A percentile compares a stretch with the other conserved stretches of the same genome.
Evolutionary conservation across 23 red algal species (phyloP).

Genomic region (Gracilaria caudata): DNA sequence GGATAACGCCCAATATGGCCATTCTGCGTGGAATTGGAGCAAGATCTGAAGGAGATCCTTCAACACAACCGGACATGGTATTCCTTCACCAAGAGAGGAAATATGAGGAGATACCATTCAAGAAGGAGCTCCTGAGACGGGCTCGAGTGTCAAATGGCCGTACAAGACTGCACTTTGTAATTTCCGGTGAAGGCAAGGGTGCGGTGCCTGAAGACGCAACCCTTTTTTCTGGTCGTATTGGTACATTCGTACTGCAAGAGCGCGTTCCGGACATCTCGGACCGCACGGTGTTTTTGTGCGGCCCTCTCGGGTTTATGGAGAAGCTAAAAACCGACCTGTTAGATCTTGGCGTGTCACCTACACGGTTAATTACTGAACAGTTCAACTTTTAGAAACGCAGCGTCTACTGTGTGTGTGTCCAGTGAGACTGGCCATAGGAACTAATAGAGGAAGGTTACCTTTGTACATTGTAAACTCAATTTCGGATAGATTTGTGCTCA

Average conservation of each 20-base stretch:
- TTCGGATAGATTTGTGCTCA: not conserved
- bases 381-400: conserved; percentile 48
- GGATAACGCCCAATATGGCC: conserved; percentile 78
- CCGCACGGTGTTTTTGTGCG: conserved; percentile 53
- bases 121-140: conserved; percentile 50
- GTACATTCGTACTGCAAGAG: not conserved
- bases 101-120: conserved; percentile 47
- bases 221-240: conserved; percentile 31
- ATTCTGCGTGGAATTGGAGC: conserved; percentile 72
- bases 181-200: not conserved
- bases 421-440: too few species aligned
- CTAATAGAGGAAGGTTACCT: not conserved
- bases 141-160: conserved; percentile 9
- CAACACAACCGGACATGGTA: conserved; percentile 29
- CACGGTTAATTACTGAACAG: conserved; percentile 40
- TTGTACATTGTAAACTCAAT: not conserved
- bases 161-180: conserved; percentile 30
- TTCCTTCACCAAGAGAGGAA: conserved; percentile 48
- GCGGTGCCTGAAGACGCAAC: not conserved
- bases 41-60: not conserved
- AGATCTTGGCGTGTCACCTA: conserved; percentile 31
- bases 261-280: conserved; percentile 14
- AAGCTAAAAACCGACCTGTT: conserved; percentile 6
- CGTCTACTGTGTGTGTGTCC: too few species aligned
- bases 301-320: conserved; percentile 54